Conservation (phyloP, 1,139 yeast species). For the Geotrichum australiense region DNA sequence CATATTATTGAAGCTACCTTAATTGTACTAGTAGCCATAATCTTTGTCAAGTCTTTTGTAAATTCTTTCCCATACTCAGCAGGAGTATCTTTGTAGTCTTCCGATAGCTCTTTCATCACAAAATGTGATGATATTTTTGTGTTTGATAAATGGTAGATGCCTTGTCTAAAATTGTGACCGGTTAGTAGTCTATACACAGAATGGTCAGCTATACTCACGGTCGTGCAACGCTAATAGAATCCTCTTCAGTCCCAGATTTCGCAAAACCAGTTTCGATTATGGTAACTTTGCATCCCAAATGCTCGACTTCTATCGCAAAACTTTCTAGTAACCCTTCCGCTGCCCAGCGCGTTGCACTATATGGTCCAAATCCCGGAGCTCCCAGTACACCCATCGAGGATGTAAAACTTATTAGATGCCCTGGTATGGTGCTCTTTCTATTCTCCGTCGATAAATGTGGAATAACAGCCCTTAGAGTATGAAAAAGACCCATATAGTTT, state of each 20-base stretch:
- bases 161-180: slow-evolving; percentile 9
- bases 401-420: slow-evolving; percentile 17
- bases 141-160: slow-evolving; percentile 11
- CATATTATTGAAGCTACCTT: slow-evolving; percentile 18
- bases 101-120: slow-evolving; percentile 14
- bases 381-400: slow-evolving; percentile 19
- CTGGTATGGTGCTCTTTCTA: slow-evolving; percentile 10
- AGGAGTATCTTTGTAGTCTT: slow-evolving; percentile 18
- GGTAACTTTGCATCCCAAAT: slow-evolving; percentile 18
- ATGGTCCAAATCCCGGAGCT: slow-evolving; percentile 19
- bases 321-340: slow-evolving; percentile 19
- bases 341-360: slow-evolving; percentile 19
- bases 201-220: slow-evolving; percentile 14
- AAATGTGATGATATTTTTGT: slow-evolving; percentile 18
- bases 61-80: slow-evolving; percentile 19
- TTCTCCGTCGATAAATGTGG: slow-evolving; percentile 17
- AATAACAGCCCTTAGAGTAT: slow-evolving; percentile 17
- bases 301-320: slow-evolving; percentile 18
- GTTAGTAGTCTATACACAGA: background rate
- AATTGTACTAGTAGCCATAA: slow-evolving; percentile 17
- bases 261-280: slow-evolving; percentile 19
- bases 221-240: slow-evolving; percentile 11
- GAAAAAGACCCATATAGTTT: slow-evolving; percentile 18
- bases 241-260: slow-evolving; percentile 14
- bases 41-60: slow-evolving; percentile 16